These are phyloP conservation scores for Dovyalis caffra DNA, from an alignment of 345 rosid species.

Conservation along the genomic window DNA sequence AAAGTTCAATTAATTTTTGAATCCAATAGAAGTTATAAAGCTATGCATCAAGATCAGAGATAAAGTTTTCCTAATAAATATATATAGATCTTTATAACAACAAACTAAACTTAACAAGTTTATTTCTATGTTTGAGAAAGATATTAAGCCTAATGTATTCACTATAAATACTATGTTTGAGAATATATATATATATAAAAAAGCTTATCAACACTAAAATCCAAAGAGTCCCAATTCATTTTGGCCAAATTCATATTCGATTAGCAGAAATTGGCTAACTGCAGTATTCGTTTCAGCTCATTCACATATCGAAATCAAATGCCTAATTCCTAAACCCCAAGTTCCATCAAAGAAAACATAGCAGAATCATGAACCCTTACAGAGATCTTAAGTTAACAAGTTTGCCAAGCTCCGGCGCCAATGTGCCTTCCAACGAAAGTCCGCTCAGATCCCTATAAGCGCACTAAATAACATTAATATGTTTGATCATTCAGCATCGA, in stretches of 20 bases:
- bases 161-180: not conserved
- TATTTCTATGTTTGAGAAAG: not conserved
- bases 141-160: not conserved
- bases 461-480: constrained; percentile 6
- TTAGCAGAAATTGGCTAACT: not conserved
- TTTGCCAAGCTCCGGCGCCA: constrained; percentile 72
- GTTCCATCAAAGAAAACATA: not conserved
- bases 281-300: not conserved
- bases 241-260: not conserved
- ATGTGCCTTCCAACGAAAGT: constrained; percentile 63
- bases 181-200: not conserved
- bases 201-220: not conserved
- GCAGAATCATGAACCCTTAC: constrained; percentile 43
- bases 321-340: not conserved
- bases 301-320: not conserved
- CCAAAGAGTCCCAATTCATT: not conserved
- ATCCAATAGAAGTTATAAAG: not conserved
- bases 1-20: constrained; percentile 4
- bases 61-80: not conserved
- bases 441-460: constrained; percentile 61
- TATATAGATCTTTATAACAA: not conserved
- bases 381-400: constrained; percentile 60
- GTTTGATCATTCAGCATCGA: not conserved
- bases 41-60: not conserved
- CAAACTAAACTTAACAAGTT: not conserved